phyloP scores from a whole-genome alignment of 768 basidiomycete species.

The Melanogaster broomeanus region DNA sequence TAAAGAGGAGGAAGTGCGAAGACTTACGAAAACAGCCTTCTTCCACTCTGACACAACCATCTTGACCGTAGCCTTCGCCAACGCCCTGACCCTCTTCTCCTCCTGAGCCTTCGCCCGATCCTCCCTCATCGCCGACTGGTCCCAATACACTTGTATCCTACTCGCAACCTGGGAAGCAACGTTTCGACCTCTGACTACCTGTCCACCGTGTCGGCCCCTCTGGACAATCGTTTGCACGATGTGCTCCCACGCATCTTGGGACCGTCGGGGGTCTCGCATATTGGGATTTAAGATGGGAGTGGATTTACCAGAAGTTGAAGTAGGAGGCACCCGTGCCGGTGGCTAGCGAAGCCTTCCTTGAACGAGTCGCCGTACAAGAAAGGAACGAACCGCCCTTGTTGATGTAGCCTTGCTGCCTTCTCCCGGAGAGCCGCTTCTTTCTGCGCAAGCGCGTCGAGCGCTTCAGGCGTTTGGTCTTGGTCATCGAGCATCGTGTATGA shows the following conservation, averaged over 20 bases:
- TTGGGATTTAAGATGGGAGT: conserved; percentile 14
- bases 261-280: conserved; percentile 25
- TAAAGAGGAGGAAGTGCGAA: background rate
- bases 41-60: conserved; percentile 82
- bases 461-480: conserved; percentile 44
- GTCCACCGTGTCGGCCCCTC: conserved; percentile 18
- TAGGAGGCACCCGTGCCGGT: conserved; percentile 1
- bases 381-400: conserved; percentile 47
- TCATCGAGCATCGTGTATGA: conserved; percentile 63
- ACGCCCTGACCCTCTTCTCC: conserved; percentile 61
- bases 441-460: conserved; percentile 38
- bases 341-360: background rate
- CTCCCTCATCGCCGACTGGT: conserved; percentile 59
- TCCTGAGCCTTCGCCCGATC: conserved; percentile 60
- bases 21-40: conserved; percentile 78
- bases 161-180: conserved; percentile 58
- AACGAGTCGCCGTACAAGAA: conserved; percentile 36
- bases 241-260: conserved; percentile 57
- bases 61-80: conserved; percentile 74
- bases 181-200: conserved; percentile 36
- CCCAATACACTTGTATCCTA: conserved; percentile 76
- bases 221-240: conserved; percentile 50
- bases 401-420: conserved; percentile 43
- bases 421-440: conserved; percentile 47
- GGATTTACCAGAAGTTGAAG: background rate